Base-by-base conservation (phyloP, 306 rosid species). In the Crotalaria pallida region DNA sequence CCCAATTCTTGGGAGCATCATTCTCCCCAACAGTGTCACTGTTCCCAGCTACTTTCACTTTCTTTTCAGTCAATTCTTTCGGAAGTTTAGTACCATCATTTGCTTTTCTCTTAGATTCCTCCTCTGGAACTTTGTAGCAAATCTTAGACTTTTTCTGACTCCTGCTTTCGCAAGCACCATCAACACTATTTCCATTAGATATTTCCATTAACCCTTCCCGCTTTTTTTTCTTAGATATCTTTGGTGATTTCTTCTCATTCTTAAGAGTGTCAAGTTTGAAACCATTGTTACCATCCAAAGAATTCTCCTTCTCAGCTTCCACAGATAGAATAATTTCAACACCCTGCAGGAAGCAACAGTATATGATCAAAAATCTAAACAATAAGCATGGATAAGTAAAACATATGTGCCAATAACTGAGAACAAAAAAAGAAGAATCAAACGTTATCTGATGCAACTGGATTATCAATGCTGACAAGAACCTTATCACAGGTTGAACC, bases 151-250 rank as follows among this genome's bases (percentile, higher is more conserved):
- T 82, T 56, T 68, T 77, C 5, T 18, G 44, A 16, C 45, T 73
- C 71, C 70, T 74, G 44, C 50, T 78, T 57, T 81, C 40, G 49
- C 64, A 12, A 33, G 77, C 69, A 57, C 16, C 68, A 18, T 74
- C 88, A 73, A 40, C 88, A 69, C 40, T 70, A 33, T 67, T 77
- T 15, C 71, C 88, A 83, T 83, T 85, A 60, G 80, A 52, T 63
- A 88, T 80, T 77, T 88, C 92, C 76, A 73, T 85, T 50, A 88
- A 69, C 22, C 76, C 80, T 27, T 79, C 82, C 38, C 84, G 72
- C 80, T 79, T 89, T 47, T 41, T 36, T 67, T 85, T 80, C 85
- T 68, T 84, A 17, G 50, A 45, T 56, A 62, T 49, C 59, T 74
- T 18, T 21, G 55, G 23, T 7, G 58, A 31, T 58, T 19, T 38